Evolutionary conservation across 208 protist species (phyloP).

Genomic region (Strigomonas oncopelti): DNA sequence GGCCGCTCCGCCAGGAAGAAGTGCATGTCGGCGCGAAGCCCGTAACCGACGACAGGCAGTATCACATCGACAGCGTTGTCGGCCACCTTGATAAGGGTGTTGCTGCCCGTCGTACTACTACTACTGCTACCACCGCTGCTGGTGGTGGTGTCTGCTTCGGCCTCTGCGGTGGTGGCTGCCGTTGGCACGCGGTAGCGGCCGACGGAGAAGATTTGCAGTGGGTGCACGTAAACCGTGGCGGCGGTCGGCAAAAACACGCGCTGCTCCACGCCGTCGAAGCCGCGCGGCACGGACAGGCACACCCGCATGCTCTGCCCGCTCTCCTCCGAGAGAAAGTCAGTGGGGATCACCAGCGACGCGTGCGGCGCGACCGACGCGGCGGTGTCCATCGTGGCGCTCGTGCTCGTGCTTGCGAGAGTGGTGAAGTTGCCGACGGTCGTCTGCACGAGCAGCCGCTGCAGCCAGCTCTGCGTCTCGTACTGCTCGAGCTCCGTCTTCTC

Average conservation of each 20-base stretch:
- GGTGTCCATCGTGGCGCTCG: not conserved
- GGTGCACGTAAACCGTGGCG: constrained; percentile 41
- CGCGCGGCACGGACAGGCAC: constrained; percentile 66
- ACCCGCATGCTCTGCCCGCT: constrained; percentile 53
- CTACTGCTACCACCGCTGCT: not conserved
- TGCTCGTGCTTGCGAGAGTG: constrained; percentile 4
- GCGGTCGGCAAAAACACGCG: constrained; percentile 35
- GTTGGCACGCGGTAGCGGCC: constrained; percentile 42
- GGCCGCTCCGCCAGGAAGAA: constrained; percentile 43
- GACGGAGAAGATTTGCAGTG: constrained; percentile 45
- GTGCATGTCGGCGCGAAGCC: constrained; percentile 50
- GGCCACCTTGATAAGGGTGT: constrained; percentile 39
- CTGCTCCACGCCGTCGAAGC: constrained; percentile 33
- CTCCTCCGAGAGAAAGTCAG: constrained; percentile 41
- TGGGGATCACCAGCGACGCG: constrained; percentile 45
- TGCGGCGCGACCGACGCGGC: constrained; percentile 1
- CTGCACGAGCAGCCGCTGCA: not conserved
- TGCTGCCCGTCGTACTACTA: constrained; percentile 9
- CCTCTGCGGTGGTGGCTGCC: not conserved
- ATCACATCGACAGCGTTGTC: constrained; percentile 49
- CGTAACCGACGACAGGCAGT: constrained; percentile 62
- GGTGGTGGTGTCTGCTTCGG: not conserved
- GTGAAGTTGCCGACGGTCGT: not conserved
- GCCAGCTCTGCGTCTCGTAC: not conserved
- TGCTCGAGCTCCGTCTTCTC: not conserved